phyloP scores from a whole-genome alignment of 345 rosid genomes.

The Zanthoxylum bungeanum region DNA sequence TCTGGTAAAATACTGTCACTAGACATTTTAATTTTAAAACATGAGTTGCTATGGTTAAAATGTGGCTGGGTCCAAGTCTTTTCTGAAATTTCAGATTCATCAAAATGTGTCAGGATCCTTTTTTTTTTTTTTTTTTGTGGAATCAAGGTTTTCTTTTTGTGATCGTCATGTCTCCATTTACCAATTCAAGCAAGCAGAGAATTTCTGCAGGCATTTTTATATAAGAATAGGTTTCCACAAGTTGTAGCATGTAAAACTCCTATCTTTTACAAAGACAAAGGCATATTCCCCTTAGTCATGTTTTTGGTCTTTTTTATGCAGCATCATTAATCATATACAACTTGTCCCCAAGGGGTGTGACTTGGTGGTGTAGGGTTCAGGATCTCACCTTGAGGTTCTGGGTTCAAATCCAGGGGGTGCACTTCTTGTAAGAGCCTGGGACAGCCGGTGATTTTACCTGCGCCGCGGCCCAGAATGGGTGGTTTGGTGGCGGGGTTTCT shows the following conservation, averaged over 20 bases:
- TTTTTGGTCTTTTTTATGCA: too few species aligned
- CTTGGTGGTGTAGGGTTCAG: too few species aligned
- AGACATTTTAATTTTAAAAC: neutral
- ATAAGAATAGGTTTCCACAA: neutral
- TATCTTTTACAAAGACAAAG: neutral
- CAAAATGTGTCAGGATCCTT: neutral
- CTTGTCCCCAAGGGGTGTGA: too few species aligned
- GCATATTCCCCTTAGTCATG: too few species aligned
- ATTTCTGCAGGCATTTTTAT: neutral
- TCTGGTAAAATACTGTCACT: slow-evolving; percentile 3
- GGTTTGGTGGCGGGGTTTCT: too few species aligned
- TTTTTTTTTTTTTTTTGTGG: too few species aligned
- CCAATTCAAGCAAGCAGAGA: neutral
- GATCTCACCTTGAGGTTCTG: too few species aligned
- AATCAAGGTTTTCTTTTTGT: neutral
- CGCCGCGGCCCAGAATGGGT: too few species aligned
- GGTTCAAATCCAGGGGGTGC: too few species aligned
- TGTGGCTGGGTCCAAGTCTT: neutral
- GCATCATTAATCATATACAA: too few species aligned
- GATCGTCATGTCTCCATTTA: neutral
- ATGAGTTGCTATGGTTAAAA: neutral
- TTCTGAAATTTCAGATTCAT: neutral
- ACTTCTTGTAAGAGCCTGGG: too few species aligned
- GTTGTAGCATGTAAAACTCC: neutral
- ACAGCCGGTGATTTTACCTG: too few species aligned